Evolutionary conservation across 305 asterid genomes (phyloP).

Genomic region (Fraxinus paxiana): DNA sequence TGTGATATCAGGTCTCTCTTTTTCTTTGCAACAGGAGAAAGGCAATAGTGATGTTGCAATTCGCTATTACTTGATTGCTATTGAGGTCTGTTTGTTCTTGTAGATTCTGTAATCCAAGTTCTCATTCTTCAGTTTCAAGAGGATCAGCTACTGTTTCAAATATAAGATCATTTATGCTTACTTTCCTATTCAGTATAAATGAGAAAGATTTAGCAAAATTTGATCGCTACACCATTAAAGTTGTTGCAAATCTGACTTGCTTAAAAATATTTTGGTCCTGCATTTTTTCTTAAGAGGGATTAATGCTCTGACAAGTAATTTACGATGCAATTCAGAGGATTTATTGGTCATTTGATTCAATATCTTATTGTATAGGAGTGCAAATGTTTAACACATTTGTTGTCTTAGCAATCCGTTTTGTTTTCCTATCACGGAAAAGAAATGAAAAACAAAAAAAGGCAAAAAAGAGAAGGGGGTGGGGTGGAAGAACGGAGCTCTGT

Average conservation of each 20-base stretch:
- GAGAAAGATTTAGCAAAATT: conserved; percentile 1
- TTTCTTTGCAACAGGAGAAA: conserved; percentile 66
- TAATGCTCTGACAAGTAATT: neutral
- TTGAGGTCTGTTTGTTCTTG: conserved; percentile 64
- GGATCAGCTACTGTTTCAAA: neutral
- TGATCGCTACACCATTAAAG: neutral
- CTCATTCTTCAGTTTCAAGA: neutral
- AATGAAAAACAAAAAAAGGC: neutral
- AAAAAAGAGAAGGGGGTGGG: neutral
- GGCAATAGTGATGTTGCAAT: conserved; percentile 90
- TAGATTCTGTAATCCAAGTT: neutral
- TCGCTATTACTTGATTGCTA: conserved; percentile 87
- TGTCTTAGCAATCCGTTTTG: neutral
- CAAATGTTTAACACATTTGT: neutral
- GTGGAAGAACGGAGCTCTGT: conserved; percentile 3
- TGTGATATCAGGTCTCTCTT: conserved; percentile 3
- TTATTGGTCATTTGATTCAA: neutral
- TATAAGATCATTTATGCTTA: neutral
- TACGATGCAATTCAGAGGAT: neutral
- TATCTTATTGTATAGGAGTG: neutral
- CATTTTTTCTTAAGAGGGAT: neutral
- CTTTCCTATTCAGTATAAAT: neutral
- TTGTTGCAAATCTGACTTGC: neutral
- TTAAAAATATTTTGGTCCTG: neutral
- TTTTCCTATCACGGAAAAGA: neutral